Conservation (phyloP, 768 basidiomycete genomes). For the Cystofilobasidium capitatum region DNA sequence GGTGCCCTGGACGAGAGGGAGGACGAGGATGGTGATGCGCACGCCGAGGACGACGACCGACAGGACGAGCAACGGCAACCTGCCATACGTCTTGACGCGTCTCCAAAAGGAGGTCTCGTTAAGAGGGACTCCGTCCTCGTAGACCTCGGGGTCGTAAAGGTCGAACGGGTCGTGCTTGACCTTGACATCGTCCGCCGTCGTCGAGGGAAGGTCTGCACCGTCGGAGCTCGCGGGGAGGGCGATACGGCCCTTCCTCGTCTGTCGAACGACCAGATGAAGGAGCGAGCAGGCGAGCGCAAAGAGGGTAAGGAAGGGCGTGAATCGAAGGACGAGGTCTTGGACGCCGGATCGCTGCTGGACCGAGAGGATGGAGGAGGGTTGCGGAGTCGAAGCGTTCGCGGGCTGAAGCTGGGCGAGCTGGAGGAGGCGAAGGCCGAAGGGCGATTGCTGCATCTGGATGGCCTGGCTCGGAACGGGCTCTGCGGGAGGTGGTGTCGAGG, state of each 20-base stretch:
- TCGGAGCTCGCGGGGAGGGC: not conserved
- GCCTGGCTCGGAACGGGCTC: no score
- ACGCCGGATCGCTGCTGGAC: not conserved
- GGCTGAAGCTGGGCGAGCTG: not conserved
- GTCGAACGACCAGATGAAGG: not conserved
- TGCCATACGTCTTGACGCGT: slow-evolving; percentile 53
- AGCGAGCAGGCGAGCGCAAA: slow-evolving; percentile 5
- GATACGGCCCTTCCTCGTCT: not conserved
- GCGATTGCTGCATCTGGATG: no score
- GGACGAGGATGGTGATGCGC: not conserved
- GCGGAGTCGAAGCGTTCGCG: not conserved
- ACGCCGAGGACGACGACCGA: slow-evolving; percentile 44
- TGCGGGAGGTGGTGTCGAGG: not conserved
- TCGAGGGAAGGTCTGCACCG: not conserved
- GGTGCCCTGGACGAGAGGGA: slow-evolving; percentile 45
- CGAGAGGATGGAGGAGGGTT: not conserved
- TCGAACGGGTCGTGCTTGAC: slow-evolving; percentile 16
- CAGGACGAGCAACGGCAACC: slow-evolving; percentile 47
- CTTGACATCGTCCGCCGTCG: not conserved
- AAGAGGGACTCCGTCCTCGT: slow-evolving; percentile 53
- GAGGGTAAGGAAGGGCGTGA: slow-evolving; percentile 7
- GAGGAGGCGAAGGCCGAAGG: not conserved
- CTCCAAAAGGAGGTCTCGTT: slow-evolving; percentile 54
- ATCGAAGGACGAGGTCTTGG: not conserved
- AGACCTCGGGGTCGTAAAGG: slow-evolving; percentile 13